phyloP scores from a whole-genome alignment of 108 stramenopile species.

The Skeletonema tropicum region DNA sequence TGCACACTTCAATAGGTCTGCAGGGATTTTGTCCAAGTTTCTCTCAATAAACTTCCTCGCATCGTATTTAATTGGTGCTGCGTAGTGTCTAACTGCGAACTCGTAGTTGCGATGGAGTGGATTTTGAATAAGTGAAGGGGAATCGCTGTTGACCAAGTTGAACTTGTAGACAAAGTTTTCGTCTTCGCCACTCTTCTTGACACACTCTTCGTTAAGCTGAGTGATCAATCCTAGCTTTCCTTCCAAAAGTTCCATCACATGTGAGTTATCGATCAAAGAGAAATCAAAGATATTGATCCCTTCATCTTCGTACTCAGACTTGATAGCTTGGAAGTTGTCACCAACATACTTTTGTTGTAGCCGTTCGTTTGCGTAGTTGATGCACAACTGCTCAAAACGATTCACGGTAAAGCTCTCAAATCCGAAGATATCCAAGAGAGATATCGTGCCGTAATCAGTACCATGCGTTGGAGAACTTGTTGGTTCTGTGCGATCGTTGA shows the following conservation, averaged over 20 bases:
- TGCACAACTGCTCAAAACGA: slow-evolving; percentile 92
- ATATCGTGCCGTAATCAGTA: slow-evolving; percentile 67
- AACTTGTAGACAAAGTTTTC: slow-evolving; percentile 80
- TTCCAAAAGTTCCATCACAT: slow-evolving; percentile 89
- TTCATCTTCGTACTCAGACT: slow-evolving; percentile 85
- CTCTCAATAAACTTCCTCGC: slow-evolving; percentile 77
- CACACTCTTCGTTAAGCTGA: slow-evolving; percentile 95
- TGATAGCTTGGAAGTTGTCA: slow-evolving; percentile 70
- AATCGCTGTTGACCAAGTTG: slow-evolving; percentile 70
- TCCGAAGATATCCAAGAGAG: slow-evolving; percentile 95
- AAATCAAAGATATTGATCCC: slow-evolving; percentile 90
- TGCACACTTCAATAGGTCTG: slow-evolving; percentile 58
- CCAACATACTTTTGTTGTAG: slow-evolving; percentile 90
- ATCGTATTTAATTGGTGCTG: slow-evolving; percentile 84
- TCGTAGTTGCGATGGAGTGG: slow-evolving; percentile 62
- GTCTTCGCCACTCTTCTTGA: slow-evolving; percentile 84
- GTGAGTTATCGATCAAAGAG: slow-evolving; percentile 87
- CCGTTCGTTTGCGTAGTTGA: slow-evolving; percentile 98
- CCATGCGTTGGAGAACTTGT: slow-evolving; percentile 45
- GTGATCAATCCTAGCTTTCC: slow-evolving; percentile 84
- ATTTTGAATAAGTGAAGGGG: slow-evolving; percentile 60
- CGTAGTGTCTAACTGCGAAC: slow-evolving; percentile 90
- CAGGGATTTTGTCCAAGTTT: slow-evolving; percentile 84
- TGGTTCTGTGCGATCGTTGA: slow-evolving; percentile 90
- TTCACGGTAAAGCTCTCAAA: slow-evolving; percentile 94